Evolutionary conservation across 495 filamentous ascomycete genomes (phyloP), one percentile per base, ranked within the genome.

Genomic region (Hyphodiscus hymeniophilus): DNA sequence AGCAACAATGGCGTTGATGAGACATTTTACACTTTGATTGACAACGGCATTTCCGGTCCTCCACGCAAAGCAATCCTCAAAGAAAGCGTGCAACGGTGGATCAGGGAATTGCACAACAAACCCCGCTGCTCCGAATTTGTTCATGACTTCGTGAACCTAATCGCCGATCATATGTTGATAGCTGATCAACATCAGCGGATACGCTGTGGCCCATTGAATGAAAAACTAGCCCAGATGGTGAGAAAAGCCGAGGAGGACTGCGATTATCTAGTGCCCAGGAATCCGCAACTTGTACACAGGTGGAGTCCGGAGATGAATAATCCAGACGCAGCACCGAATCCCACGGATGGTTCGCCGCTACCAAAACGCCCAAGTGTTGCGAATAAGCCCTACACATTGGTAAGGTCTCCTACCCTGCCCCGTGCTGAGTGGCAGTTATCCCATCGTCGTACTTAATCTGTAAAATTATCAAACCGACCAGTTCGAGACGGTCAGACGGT

Each of bases 141-240:
- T 4, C 45, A 50, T 38, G 48, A 59, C 6, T 55, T 59, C 30
- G 10, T 59, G 23, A 48, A 52, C 38, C 35, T 55, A 3, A 52
- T 59, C 17, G 48, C 51, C 7, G 31, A 46, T 1, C 5, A 50
- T 17, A 51, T 59, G 52, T 45, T 59, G 11, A 13, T 46, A 0
- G 17, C 30, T 11, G 31, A 40, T 12, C 40, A 20, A 34, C 1
- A 2, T 31, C 13, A 23, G 1, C 48, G 48, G 17, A 39, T 40
- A 1, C 7, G 11, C 4, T 33, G 38, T 7, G 39, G 21, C 2
- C 31, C 5, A 17, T 26, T 50, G 20, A 43, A 45, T 16, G 7
- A 36, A 18, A 15, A 36, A 35, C 17, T 50, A 2, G 2, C 39
- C 0, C 15, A 44, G 1, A 50, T 50, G 48, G 2, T 36, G 24